Evolutionary conservation across 2,329 filamentous ascomycete genomes (phyloP).

Genomic region (Botrytis fragariae): DNA sequence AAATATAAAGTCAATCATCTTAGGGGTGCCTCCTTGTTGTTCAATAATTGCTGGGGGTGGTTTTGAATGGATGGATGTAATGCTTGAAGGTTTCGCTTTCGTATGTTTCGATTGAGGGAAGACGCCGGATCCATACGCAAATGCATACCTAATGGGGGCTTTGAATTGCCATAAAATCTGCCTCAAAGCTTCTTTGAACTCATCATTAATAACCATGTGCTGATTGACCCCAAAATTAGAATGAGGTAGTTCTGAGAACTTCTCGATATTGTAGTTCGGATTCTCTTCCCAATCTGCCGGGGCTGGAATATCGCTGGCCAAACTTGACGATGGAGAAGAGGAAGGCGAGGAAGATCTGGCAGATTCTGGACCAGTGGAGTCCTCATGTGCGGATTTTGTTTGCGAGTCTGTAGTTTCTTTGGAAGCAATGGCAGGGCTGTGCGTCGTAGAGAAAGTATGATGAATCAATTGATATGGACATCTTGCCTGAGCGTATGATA

Average conservation of each 20-base stretch:
- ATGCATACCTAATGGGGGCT: constrained; percentile 92
- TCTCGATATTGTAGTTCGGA: constrained; percentile 66
- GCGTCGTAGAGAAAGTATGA: constrained; percentile 4
- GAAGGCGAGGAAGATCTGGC: constrained; percentile 1
- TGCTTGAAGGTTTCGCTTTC: constrained; percentile 51
- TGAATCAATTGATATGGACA: constrained; percentile 9
- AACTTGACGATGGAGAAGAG: constrained; percentile 4
- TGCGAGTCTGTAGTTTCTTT: constrained; percentile 18
- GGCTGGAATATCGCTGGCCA: constrained; percentile 28
- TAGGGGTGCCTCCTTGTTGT: constrained; percentile 81
- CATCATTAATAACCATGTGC: constrained; percentile 91
- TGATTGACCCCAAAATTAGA: constrained; percentile 90
- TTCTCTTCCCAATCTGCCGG: constrained; percentile 66
- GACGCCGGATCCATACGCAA: constrained; percentile 95
- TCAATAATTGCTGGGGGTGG: constrained; percentile 77
- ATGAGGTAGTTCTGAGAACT: constrained; percentile 74
- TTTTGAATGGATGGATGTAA: constrained; percentile 70
- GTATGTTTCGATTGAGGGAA: constrained; percentile 70
- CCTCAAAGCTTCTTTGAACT: constrained; percentile 88
- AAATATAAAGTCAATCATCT: constrained; percentile 99
- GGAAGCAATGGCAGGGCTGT: constrained; percentile 19
- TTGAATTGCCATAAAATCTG: constrained; percentile 88
- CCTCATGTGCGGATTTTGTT: constrained; percentile 17
- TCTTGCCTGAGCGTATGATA: background rate
- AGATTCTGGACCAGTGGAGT: constrained; percentile 23